A percentile compares a stretch with the other conserved stretches of the same genome.
Evolutionary conservation across 192 early-diverging fungal species (phyloP).

Genomic region (Entomortierella parvispora): DNA sequence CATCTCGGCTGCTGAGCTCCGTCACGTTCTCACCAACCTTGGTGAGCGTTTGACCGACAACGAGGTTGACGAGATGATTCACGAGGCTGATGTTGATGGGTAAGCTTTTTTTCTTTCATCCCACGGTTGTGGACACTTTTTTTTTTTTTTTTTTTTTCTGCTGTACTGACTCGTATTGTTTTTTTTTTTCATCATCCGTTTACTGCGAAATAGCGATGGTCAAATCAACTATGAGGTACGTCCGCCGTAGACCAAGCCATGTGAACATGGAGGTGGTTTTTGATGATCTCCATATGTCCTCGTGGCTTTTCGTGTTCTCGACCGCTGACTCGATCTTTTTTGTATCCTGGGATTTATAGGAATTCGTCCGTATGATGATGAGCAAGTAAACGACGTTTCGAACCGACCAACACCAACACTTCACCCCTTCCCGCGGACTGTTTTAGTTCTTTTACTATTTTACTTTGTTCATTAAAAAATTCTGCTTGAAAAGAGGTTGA

Average conservation of each 20-base stretch:
- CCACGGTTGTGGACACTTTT: neutral
- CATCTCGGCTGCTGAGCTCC: constrained; percentile 89
- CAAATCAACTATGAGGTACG: constrained; percentile 51
- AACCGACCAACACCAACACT: no score
- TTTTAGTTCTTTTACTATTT: no score
- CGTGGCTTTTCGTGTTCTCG: neutral
- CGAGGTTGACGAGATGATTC: constrained; percentile 83
- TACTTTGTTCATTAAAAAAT: no score
- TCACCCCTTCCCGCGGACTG: neutral
- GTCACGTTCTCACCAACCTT: constrained; percentile 89
- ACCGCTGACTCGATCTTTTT: neutral
- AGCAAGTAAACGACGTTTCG: constrained; percentile 33
- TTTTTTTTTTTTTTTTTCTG: neutral
- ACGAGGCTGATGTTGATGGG: constrained; percentile 73
- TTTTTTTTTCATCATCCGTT: neutral
- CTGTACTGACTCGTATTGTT: neutral
- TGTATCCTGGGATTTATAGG: constrained; percentile 25
- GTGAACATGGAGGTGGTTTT: neutral
- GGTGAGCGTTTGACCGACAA: constrained; percentile 84
- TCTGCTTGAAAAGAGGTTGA: no score
- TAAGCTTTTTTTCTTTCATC: constrained; percentile 15
- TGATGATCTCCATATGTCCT: neutral
- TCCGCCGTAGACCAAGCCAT: neutral
- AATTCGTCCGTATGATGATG: constrained; percentile 76
- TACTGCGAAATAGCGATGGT: constrained; percentile 27